Percentiles rank a stretch among this genome's conserved stretches.
Conservation (phyloP, 78 protist species). For the Dictyostelium purpureum region DNA sequence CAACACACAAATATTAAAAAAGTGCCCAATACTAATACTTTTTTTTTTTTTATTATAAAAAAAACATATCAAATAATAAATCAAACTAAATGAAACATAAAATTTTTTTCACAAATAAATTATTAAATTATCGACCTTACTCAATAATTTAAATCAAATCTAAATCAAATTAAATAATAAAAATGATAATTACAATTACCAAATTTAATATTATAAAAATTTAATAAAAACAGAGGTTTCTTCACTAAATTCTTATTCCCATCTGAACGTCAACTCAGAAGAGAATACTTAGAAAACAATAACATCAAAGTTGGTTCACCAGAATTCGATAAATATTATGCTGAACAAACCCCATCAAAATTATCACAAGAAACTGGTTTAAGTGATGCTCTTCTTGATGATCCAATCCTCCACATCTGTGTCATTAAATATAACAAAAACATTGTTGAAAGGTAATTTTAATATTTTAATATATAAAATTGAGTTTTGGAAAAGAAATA, state of each 20-base stretch:
- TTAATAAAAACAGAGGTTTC: conserved; percentile 35
- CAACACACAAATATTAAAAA: background rate
- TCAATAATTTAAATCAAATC: background rate
- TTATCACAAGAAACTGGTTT: conserved; percentile 32
- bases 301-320: conserved; percentile 51
- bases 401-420: conserved; percentile 68
- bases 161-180: too few species aligned
- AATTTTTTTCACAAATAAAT: background rate
- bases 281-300: background rate
- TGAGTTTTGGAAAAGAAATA: background rate
- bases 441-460: conserved; percentile 52
- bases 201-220: background rate
- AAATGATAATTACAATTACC: background rate
- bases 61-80: too few species aligned
- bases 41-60: too few species aligned
- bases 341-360: conserved; percentile 1
- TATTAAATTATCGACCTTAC: background rate
- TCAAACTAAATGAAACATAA: background rate
- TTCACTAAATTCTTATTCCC: conserved; percentile 62
- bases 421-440: conserved; percentile 74
- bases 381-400: conserved; percentile 72
- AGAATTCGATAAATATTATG: conserved; percentile 62
- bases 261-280: conserved; percentile 71
- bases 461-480: background rate
- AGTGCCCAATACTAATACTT: background rate